Conservation (phyloP, 208 protist genomes). For the Wallacemonas sp. region DNA sequence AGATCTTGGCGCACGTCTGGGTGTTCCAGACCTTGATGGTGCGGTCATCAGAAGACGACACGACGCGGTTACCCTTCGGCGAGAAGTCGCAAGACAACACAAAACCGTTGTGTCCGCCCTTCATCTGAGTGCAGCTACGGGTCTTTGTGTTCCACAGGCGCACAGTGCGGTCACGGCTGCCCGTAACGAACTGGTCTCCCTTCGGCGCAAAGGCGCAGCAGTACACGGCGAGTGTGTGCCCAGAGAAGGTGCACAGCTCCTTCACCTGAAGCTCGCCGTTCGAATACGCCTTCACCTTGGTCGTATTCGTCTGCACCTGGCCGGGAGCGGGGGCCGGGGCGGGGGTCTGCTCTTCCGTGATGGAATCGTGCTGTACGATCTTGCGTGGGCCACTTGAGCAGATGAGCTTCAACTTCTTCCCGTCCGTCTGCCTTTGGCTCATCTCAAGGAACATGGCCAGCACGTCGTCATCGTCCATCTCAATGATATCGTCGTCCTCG, state of each 20-base stretch:
- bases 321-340: neutral
- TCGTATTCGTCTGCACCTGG: conserved; percentile 4
- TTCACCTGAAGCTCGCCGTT: conserved; percentile 61
- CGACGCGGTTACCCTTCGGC: conserved; percentile 75
- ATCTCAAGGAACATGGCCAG: conserved; percentile 85
- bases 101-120: conserved; percentile 88
- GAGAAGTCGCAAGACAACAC: conserved; percentile 89
- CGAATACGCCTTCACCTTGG: conserved; percentile 42
- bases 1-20: conserved; percentile 57
- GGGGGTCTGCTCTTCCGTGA: conserved; percentile 28
- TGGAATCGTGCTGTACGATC: conserved; percentile 33
- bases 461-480: conserved; percentile 85
- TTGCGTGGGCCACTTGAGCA: conserved; percentile 29
- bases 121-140: conserved; percentile 68
- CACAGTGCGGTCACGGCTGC: conserved; percentile 80
- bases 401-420: conserved; percentile 79
- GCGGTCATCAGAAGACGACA: conserved; percentile 72
- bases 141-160: conserved; percentile 67
- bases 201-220: conserved; percentile 81
- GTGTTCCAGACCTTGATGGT: conserved; percentile 86
- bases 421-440: conserved; percentile 25
- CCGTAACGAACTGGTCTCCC: conserved; percentile 71
- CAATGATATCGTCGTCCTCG: conserved; percentile 77
- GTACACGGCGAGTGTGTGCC: conserved; percentile 75
- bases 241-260: conserved; percentile 48